phyloP scores from a whole-genome alignment of 768 basidiomycete species.

The Auriscalpium vulgare region DNA sequence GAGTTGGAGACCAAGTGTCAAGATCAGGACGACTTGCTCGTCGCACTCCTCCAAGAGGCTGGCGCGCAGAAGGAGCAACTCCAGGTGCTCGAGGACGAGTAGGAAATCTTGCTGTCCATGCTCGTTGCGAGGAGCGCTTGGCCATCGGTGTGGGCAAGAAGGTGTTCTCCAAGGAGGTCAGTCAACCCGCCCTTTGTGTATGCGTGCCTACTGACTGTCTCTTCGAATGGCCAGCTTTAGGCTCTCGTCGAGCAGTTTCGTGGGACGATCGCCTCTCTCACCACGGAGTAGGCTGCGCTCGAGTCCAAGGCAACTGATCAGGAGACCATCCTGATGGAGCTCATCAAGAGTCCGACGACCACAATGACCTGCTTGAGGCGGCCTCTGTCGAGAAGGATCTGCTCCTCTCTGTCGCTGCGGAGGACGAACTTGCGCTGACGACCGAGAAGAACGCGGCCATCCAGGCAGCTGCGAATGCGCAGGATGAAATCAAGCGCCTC shows the following conservation, averaged over 20 bases:
- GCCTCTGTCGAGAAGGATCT: background rate
- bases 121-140: background rate
- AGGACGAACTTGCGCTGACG: background rate
- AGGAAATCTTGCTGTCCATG: background rate
- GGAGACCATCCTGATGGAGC: background rate
- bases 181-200: background rate
- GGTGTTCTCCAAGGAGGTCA: background rate
- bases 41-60: background rate
- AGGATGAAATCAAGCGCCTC: background rate
- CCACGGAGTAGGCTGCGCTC: background rate
- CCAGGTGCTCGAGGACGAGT: background rate
- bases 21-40: background rate
- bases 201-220: background rate
- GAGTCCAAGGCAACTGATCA: background rate
- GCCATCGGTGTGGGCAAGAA: background rate
- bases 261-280: background rate
- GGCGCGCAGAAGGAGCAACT: background rate
- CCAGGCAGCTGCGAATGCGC: background rate
- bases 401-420: background rate
- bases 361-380: background rate
- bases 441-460: background rate
- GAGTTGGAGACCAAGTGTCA: background rate
- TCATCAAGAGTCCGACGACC: background rate
- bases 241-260: background rate
- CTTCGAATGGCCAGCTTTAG: background rate